A percentile compares a stretch with the other conserved stretches of the same genome.
Conservation (phyloP, 108 stramenopile species). For the Cyclotella sp. region DNA sequence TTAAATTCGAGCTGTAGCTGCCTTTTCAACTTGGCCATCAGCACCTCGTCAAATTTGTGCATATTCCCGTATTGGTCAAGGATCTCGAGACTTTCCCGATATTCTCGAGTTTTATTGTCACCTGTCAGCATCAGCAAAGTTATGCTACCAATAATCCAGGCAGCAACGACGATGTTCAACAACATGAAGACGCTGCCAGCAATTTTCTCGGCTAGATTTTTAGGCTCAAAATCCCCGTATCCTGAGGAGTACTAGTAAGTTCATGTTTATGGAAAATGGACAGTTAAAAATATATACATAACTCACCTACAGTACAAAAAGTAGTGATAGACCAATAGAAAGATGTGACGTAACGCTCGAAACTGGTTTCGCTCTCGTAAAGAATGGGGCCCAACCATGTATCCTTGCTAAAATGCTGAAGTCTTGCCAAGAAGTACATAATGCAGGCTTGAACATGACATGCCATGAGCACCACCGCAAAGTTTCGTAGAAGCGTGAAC, state of each 20-base stretch:
- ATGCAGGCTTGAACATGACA: slow-evolving; percentile 50
- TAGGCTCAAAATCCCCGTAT: slow-evolving; percentile 55
- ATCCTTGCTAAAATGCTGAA: slow-evolving; percentile 44
- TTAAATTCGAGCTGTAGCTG: slow-evolving; percentile 58
- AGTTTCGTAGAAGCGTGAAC: slow-evolving; percentile 55
- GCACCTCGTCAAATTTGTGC: slow-evolving; percentile 49
- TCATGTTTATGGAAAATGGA: background rate
- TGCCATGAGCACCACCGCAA: slow-evolving; percentile 38
- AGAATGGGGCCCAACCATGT: slow-evolving; percentile 56
- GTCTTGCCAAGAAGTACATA: slow-evolving; percentile 61
- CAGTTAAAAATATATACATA: background rate
- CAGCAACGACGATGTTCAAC: slow-evolving; percentile 48
- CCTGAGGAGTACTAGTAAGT: slow-evolving; percentile 1
- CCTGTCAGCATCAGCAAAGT: slow-evolving; percentile 60
- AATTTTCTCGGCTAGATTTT: slow-evolving; percentile 48
- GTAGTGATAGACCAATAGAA: slow-evolving; percentile 62
- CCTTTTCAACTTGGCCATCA: slow-evolving; percentile 35
- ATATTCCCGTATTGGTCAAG: slow-evolving; percentile 42
- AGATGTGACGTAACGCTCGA: slow-evolving; percentile 57
- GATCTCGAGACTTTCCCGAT: slow-evolving; percentile 52
- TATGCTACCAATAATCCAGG: slow-evolving; percentile 60
- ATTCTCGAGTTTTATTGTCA: slow-evolving; percentile 59
- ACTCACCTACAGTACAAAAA: slow-evolving; percentile 53
- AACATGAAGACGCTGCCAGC: slow-evolving; percentile 56
- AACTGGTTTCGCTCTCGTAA: slow-evolving; percentile 26